Evolutionary conservation across 164 flowering plant species (phyloP), one percentile per base, ranked within the genome.

Genomic region (Vitis amurensis): DNA sequence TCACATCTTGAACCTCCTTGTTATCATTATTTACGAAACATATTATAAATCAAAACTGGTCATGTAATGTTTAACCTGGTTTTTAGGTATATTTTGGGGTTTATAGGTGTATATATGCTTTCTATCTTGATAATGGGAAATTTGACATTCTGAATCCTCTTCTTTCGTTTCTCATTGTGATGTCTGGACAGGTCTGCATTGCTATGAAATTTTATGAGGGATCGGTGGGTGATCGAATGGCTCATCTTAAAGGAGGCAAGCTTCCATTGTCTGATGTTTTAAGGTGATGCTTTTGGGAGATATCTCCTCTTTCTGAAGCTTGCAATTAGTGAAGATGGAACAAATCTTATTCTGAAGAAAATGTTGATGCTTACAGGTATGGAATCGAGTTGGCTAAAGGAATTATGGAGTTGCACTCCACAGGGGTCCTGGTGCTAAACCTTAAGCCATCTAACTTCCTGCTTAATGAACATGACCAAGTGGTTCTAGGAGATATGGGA

Each of bases 161-260:
- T 37, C 44, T 37, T 37, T 37, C 5, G 7, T 37, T 37, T 6
- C 44, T 37, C 44, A 3, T 37, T 37, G 44, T 37, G 44, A 37
- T 59, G 11, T 30, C 23, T 19, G 58, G 55, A 37, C 81, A 94
- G 97, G 74, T 94, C 7, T 87, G 95, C 83, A 81, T 92, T 50
- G 74, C 77, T 58, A 88, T 94, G 93, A 94, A 87, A 78, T 92
- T 89, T 51, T 94, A 88, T 68, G 99, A 92, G 74, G 99, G 97
- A 27, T 92, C 97, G 12, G 64, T 90, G 16, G 97, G 91, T 30
- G 95, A 94, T 76, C 82, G 71, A 77, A 84, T 92, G 91, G 90
- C 90, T 59, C 86, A 72, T 11, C 83, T 85, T 44, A 85, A 87
- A 69, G 91, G 84, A 63, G 94, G 93, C 70, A 91, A 82, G 74